These are phyloP conservation scores for Leccinum aurantiacum DNA, from an alignment of 768 basidiomycete species.

Conservation along the genomic window DNA sequence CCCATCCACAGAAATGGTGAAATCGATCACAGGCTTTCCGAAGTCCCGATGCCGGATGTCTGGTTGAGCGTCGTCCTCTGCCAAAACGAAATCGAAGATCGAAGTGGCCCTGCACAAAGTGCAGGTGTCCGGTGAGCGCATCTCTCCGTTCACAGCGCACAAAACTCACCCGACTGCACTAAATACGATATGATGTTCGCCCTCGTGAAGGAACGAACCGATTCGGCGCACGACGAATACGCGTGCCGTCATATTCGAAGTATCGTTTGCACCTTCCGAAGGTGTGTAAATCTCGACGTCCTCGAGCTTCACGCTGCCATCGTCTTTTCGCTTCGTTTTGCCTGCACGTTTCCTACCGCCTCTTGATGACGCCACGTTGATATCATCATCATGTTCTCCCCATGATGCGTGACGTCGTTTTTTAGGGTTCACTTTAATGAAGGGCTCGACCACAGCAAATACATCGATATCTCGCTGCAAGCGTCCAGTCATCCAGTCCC, in stretches of 20 bases:
- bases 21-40: constrained; percentile 59
- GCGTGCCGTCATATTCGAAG: constrained; percentile 28
- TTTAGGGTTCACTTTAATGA: constrained; percentile 37
- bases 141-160: not conserved
- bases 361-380: constrained; percentile 15
- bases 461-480: constrained; percentile 54
- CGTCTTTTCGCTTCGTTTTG: constrained; percentile 25
- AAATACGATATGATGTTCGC: constrained; percentile 53
- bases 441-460: constrained; percentile 46
- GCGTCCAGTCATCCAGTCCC: constrained; percentile 74
- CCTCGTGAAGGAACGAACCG: constrained; percentile 41
- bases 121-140: not conserved
- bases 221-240: constrained; percentile 63
- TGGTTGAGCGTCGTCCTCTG: constrained; percentile 21
- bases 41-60: constrained; percentile 48
- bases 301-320: constrained; percentile 24
- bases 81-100: constrained; percentile 51
- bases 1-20: constrained; percentile 40
- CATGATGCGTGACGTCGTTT: constrained; percentile 32
- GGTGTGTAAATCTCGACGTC: constrained; percentile 3
- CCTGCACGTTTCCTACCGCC: constrained; percentile 17
- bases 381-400: constrained; percentile 30
- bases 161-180: constrained; percentile 67
- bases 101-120: constrained; percentile 58
- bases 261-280: constrained; percentile 14